Evolutionary conservation across 495 filamentous ascomycete species (phyloP), one percentile per base, ranked within the genome.

Genomic region (Peziza echinospora): DNA sequence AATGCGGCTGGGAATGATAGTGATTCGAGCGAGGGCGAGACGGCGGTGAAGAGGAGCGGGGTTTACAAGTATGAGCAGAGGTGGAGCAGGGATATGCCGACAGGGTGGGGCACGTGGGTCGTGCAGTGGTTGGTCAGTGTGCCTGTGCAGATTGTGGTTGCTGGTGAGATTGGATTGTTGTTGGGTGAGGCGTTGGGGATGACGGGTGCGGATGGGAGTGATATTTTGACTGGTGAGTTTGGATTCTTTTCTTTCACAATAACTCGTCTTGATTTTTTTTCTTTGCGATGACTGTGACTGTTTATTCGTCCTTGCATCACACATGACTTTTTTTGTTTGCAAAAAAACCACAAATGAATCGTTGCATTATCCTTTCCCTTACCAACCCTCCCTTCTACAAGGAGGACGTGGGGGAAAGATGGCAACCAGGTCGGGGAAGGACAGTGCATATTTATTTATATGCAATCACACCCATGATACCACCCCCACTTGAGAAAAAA

Each of bases 121-220:
- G 51, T 86, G 17, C 83, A 96, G 58, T 82, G 94, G 51, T 64
- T 97, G 5, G 52, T 93, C 28, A 66, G 84, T 9, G 77, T 73
- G 0, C 85, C 87, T 1, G 72, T 93, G 40, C 68, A 72, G 28
- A 67, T 93, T 48, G 76, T 84, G 23, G 56, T 96, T 16, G 57
- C 78, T 17, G 83, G 72, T 17, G 79, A 89, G 49, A 67, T 84
- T 21, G 76, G 70, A 21, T 69, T 97, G 6, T 60, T 92, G n/a
- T 51, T 82, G 22, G 78, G 77, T 1, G 69, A 76, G 26, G 76
- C 78, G 2, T 63, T 84, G 16, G 67, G 74, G 50, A 84, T 93
- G 60, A 94, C 85, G 0, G 82, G 79, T 26, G 70, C 78, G 21
- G 84, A 92, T 57, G 84, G 84, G 7, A 76, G 71, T 49, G 66